A percentile compares a stretch with the other conserved stretches of the same genome.
Conservation (phyloP, 1,284 basidiomycete species). For the Tremellales sp. region DNA sequence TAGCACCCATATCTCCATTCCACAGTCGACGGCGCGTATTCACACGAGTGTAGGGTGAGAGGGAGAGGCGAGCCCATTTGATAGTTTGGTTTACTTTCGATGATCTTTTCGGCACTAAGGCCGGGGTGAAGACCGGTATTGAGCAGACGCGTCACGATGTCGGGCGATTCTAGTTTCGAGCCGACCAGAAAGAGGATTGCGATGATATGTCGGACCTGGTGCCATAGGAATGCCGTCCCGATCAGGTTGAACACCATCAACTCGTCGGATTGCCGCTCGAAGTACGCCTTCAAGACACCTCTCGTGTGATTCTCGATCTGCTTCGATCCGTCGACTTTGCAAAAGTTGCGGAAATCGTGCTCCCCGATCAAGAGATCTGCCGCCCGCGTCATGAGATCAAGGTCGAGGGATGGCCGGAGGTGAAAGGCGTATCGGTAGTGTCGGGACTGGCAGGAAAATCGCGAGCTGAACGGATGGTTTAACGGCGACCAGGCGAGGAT, state of each 20-base stretch:
- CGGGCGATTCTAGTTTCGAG: constrained; percentile 68
- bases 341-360: constrained; percentile 95
- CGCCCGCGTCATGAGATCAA: constrained; percentile 71
- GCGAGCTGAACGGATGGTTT: constrained; percentile 67
- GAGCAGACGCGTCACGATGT: constrained; percentile 68
- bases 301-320: constrained; percentile 66
- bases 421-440: constrained; percentile 99
- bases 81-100: constrained; percentile 86
- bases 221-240: constrained; percentile 89
- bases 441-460: constrained; percentile 78
- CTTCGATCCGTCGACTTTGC: constrained; percentile 90
- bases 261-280: constrained; percentile 25
- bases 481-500: constrained; percentile 96
- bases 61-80: constrained; percentile 90
- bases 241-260: constrained; percentile 76
- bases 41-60: constrained; percentile 88
- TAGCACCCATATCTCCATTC: constrained; percentile 67
- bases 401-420: constrained; percentile 55
- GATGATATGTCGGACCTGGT: constrained; percentile 97
- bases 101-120: no score
- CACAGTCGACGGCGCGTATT: constrained; percentile 61
- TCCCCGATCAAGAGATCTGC: constrained; percentile 73
- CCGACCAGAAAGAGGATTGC: constrained; percentile 88
- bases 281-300: constrained; percentile 36
- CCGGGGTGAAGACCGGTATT: constrained; percentile 57